A percentile compares a stretch with the other conserved stretches of the same genome.
These are phyloP conservation scores for Pachysandra terminalis DNA, from an alignment of 164 flowering plant genomes.

Conservation along the genomic window DNA sequence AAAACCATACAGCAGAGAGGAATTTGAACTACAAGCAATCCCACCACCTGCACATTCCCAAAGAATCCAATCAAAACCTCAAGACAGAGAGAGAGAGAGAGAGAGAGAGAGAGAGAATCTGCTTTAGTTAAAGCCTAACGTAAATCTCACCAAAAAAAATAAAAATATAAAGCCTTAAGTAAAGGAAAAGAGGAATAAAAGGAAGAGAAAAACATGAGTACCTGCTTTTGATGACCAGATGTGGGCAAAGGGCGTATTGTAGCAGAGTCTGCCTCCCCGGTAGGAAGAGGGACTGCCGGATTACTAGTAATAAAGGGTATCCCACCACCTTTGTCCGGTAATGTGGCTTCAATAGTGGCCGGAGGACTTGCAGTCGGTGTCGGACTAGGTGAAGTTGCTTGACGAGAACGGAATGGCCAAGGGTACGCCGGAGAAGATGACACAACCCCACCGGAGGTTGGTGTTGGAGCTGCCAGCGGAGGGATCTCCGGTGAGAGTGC, in stretches of 20 bases:
- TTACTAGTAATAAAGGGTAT: constrained; percentile 81
- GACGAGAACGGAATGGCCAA: constrained; percentile 55
- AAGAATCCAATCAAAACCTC: constrained; percentile 14
- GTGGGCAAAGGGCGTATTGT: constrained; percentile 65
- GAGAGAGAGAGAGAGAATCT: not conserved
- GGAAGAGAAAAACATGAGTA: constrained; percentile 15
- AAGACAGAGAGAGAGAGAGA: too few species aligned
- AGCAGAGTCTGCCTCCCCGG: constrained; percentile 86
- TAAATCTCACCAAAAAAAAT: too few species aligned
- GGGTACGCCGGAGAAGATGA: constrained; percentile 55
- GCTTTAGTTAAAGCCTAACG: not conserved
- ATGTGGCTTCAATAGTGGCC: constrained; percentile 21
- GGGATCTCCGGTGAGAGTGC: constrained; percentile 26
- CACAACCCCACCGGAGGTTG: constrained; percentile 46
- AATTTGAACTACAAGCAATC: constrained; percentile 27
- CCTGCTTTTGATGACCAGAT: constrained; percentile 40
- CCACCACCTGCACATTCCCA: constrained; percentile 42
- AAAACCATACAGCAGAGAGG: constrained; percentile 28
- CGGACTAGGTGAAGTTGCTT: constrained; percentile 25
- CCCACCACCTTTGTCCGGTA: constrained; percentile 54
- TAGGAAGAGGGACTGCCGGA: constrained; percentile 95
- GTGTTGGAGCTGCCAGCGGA: constrained; percentile 41
- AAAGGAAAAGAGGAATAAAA: not conserved
- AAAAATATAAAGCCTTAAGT: too few species aligned
- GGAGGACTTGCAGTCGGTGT: constrained; percentile 6